Percentiles rank a stretch among this genome's conserved stretches.
Evolutionary conservation across 139 green algal genomes (phyloP).

Genomic region (Coccomyxa sp.): DNA sequence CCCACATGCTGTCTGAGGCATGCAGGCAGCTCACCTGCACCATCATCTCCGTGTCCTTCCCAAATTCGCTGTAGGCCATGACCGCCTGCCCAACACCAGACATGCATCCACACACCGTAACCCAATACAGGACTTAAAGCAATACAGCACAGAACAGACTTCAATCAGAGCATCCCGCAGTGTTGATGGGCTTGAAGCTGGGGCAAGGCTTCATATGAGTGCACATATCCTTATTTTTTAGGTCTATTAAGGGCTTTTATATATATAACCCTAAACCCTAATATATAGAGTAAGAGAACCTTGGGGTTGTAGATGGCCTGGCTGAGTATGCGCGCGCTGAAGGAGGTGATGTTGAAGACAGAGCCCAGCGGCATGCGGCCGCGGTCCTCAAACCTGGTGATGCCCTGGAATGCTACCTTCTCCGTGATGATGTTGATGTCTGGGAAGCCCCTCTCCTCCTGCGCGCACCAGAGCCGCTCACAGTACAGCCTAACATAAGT

Average conservation of each 20-base stretch:
- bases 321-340: conserved; percentile 34
- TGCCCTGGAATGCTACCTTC: conserved; percentile 31
- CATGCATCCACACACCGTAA: too few relatives aligned
- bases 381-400: conserved; percentile 66
- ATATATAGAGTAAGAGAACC: conserved; percentile 3
- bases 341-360: conserved; percentile 53
- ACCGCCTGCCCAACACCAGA: background rate
- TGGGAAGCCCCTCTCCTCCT: conserved; percentile 29
- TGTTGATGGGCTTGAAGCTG: too few relatives aligned
- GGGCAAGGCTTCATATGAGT: too few relatives aligned
- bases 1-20: too few relatives aligned
- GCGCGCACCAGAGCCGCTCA: background rate
- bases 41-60: conserved; percentile 11
- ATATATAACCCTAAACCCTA: too few relatives aligned
- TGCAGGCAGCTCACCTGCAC: conserved; percentile 20
- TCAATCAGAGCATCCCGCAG: too few relatives aligned
- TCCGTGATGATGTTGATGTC: conserved; percentile 60
- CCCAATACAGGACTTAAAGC: too few relatives aligned
- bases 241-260: too few relatives aligned
- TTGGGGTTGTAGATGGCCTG: conserved; percentile 22
- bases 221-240: too few relatives aligned
- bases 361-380: conserved; percentile 47
- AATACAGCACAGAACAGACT: too few relatives aligned
- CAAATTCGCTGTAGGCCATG: background rate
- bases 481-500: too few relatives aligned